Evolutionary conservation across 148 eudicot species (phyloP).

Genomic region (Bassia scoparia): DNA sequence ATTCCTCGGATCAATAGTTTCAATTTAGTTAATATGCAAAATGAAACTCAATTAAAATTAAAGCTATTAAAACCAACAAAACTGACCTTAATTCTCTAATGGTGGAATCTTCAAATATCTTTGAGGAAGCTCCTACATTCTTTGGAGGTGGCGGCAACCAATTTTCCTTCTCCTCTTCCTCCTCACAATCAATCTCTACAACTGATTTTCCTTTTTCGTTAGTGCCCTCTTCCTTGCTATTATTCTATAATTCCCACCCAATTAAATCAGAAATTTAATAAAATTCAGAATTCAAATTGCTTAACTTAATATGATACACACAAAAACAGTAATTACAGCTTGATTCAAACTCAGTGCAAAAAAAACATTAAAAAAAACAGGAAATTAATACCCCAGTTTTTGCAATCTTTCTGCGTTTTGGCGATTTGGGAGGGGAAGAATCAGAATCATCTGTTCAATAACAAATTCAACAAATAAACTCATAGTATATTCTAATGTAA

Average conservation of each 20-base stretch:
- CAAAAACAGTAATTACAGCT: too few species aligned
- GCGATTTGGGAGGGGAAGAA: slow-evolving; percentile 32
- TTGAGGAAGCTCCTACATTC: slow-evolving; percentile 22
- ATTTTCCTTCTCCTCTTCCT: slow-evolving; percentile 55
- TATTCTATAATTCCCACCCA: slow-evolving; percentile 14
- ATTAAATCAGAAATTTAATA: background rate
- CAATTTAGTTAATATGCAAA: slow-evolving; percentile 1
- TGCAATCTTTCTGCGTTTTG: slow-evolving; percentile 50
- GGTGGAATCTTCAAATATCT: slow-evolving; percentile 51
- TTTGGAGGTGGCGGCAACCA: slow-evolving; percentile 73
- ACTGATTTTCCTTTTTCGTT: slow-evolving; percentile 14
- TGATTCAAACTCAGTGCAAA: background rate
- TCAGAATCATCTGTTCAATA: slow-evolving; percentile 50
- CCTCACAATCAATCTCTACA: slow-evolving; percentile 42
- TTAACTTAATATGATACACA: too few species aligned
- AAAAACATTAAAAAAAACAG: background rate
- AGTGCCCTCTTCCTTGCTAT: slow-evolving; percentile 14
- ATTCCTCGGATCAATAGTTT: too few species aligned
- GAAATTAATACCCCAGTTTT: slow-evolving; percentile 18
- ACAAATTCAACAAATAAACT: background rate
- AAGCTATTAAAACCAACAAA: background rate
- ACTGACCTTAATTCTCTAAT: slow-evolving; percentile 64
- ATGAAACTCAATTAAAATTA: background rate
- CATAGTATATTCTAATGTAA: background rate
- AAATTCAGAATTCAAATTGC: background rate